Base-by-base conservation (phyloP, 495 filamentous ascomycete species). In the Pyrenula massariospora region DNA sequence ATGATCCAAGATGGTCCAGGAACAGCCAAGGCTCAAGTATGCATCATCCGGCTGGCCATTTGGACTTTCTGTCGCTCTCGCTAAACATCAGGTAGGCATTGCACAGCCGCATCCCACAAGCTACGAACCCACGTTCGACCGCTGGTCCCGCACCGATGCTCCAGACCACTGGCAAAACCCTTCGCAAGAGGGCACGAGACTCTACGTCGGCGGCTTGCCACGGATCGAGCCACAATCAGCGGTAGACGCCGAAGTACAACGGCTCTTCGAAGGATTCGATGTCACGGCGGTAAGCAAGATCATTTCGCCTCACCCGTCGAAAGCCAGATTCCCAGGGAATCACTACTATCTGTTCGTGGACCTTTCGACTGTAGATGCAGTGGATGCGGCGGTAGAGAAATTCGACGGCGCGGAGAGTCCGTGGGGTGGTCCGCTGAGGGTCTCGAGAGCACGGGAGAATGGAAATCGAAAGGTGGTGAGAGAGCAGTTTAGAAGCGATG, bases 281-380 rank as follows among this genome's bases (percentile, higher is more conserved):
- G 53, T 75, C 22, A 21, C 22, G 60, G 75, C 79, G 22, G 75
- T 86, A 51, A 84, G 81, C 75, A 86, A 86, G 69, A 69, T 84
- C 48, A 78, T 85, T 58, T 68, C 76, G 12, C 79, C 81, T 15
- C 80, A 82, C 60, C 71, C 74, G 1, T 74, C 77, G 15, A 75
- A 76, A 54, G 66, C 70, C 36, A 68, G 73, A 24, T 72, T 74
- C 47, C 68, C 76, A 0, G 81, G 80, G 57, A 75, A 82, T 59
- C 77, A 84, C 62, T 79, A 87, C 68, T 85, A 84, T 68, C 77
- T 81, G 59, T 87, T 86, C 61, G 80, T 87, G 20, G 84, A 87
- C 63, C 77, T 87, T 53, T 63, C 66, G 50, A 79, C 69, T 54
- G 60, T 69, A 0, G 74, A 83, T 54, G 80, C 86, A 55, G 80